A percentile compares a stretch with the other conserved stretches of the same genome.
These are phyloP conservation scores for Neurospora pannonica DNA, from an alignment of 495 filamentous ascomycete genomes.

Conservation along the genomic window DNA sequence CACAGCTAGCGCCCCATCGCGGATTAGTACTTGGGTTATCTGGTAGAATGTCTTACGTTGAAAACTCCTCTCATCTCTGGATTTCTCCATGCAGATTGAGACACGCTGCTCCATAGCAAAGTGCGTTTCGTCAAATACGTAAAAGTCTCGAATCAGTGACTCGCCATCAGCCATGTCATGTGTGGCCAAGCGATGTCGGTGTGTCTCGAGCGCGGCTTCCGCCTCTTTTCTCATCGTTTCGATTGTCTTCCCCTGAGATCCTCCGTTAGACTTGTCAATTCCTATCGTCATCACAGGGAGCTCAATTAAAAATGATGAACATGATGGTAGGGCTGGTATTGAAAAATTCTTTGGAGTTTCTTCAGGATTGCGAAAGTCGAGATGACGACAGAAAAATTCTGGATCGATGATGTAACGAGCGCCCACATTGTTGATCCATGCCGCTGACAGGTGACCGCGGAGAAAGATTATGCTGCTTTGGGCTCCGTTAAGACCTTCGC, in stretches of 20 bases:
- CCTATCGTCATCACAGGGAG: background rate
- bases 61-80: conserved; percentile 1
- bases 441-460: background rate
- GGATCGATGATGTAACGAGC: background rate
- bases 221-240: background rate
- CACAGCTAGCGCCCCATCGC: background rate
- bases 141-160: conserved; percentile 17
- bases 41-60: background rate
- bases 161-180: conserved; percentile 9
- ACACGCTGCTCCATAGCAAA: conserved; percentile 21
- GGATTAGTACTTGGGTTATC: background rate
- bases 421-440: background rate
- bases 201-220: background rate
- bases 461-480: background rate
- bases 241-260: background rate
- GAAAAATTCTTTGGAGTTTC: background rate
- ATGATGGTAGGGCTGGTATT: background rate
- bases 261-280: background rate
- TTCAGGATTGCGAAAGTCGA: background rate
- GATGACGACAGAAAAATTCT: conserved; percentile 2
- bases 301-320: background rate
- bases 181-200: background rate
- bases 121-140: conserved; percentile 6
- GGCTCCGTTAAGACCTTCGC: background rate
- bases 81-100: conserved; percentile 11